A percentile compares a stretch with the other conserved stretches of the same genome.
phyloP scores from a whole-genome alignment of 2,329 filamentous ascomycete genomes.

The Thermothelomyces thermophilus region DNA sequence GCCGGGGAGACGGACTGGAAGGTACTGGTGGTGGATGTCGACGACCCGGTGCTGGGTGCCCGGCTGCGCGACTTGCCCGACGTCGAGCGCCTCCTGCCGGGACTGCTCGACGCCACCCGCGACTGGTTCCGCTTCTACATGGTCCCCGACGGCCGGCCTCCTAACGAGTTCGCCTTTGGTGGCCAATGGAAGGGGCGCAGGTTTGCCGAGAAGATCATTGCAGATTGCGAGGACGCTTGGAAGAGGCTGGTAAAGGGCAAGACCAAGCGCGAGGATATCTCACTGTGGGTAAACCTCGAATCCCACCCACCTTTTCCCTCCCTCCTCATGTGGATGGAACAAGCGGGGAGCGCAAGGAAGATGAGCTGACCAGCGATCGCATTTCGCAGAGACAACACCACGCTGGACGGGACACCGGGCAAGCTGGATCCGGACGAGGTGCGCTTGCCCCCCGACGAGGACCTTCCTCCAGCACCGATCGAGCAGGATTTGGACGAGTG shows the following conservation, averaged over 20 bases:
- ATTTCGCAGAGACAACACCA: constrained; percentile 20
- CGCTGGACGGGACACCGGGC: constrained; percentile 18
- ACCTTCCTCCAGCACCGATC: constrained; percentile 76
- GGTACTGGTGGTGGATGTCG: constrained; percentile 96
- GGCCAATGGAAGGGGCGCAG: constrained; percentile 97
- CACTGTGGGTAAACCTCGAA: constrained; percentile 56
- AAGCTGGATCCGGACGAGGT: constrained; percentile 16
- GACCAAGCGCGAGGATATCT: constrained; percentile 67
- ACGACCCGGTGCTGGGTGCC: constrained; percentile 72
- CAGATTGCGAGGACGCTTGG: constrained; percentile 93
- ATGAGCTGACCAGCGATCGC: too few relatives aligned
- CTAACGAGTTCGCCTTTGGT: constrained; percentile 99
- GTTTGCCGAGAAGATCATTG: constrained; percentile 88
- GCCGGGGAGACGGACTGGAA: constrained; percentile 99
- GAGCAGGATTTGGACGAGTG: constrained; percentile 97
- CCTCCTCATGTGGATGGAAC: too few relatives aligned
- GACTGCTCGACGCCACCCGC: constrained; percentile 91
- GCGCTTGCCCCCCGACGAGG: constrained; percentile 63
- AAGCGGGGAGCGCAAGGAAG: too few relatives aligned
- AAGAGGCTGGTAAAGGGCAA: constrained; percentile 88
- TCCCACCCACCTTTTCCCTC: too few relatives aligned
- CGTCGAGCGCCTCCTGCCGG: constrained; percentile 92
- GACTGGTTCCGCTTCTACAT: constrained; percentile 99
- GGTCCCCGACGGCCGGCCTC: constrained; percentile 98
- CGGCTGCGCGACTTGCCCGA: constrained; percentile 93